Evolutionary conservation across 306 rosid species (phyloP).

Genomic region (Urtica urens): DNA sequence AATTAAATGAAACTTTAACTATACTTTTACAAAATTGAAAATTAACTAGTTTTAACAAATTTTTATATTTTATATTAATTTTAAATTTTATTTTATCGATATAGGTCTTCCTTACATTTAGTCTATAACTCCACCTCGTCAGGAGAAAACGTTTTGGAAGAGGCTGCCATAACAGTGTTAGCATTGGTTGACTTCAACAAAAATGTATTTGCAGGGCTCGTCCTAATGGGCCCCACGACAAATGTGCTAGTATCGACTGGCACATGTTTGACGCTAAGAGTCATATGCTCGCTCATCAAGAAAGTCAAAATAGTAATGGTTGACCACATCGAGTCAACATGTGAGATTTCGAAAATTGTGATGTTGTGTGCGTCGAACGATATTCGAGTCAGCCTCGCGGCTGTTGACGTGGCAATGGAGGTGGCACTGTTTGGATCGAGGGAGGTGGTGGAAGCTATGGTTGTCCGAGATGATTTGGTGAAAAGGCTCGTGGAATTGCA

Average conservation of each 20-base stretch:
- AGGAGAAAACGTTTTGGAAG: slow-evolving; percentile 27
- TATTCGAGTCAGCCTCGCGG: slow-evolving; percentile 16
- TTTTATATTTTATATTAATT: too few species aligned
- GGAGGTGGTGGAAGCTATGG: slow-evolving; percentile 48
- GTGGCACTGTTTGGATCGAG: slow-evolving; percentile 37
- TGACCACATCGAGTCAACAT: slow-evolving; percentile 55
- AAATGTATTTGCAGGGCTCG: slow-evolving; percentile 63
- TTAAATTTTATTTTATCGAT: too few species aligned
- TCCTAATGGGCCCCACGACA: slow-evolving; percentile 53
- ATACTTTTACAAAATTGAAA: too few species aligned
- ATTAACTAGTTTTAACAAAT: too few species aligned
- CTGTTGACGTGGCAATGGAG: slow-evolving; percentile 42
- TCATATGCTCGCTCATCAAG: slow-evolving; percentile 29
- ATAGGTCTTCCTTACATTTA: too few species aligned
- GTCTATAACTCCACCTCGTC: slow-evolving; percentile 21
- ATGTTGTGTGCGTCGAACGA: slow-evolving; percentile 17
- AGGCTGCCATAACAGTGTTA: slow-evolving; percentile 29
- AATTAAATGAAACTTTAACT: too few species aligned
- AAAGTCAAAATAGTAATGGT: slow-evolving; percentile 40
- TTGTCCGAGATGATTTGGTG: slow-evolving; percentile 25
- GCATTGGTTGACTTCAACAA: slow-evolving; percentile 46
- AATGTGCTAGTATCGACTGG: slow-evolving; percentile 24
- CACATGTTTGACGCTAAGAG: slow-evolving; percentile 27
- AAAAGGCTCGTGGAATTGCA: slow-evolving; percentile 44
- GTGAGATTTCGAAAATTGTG: too few species aligned